Conservation (phyloP, 176 grass and related monocot species). For the Bonia amplexicaulis region DNA sequence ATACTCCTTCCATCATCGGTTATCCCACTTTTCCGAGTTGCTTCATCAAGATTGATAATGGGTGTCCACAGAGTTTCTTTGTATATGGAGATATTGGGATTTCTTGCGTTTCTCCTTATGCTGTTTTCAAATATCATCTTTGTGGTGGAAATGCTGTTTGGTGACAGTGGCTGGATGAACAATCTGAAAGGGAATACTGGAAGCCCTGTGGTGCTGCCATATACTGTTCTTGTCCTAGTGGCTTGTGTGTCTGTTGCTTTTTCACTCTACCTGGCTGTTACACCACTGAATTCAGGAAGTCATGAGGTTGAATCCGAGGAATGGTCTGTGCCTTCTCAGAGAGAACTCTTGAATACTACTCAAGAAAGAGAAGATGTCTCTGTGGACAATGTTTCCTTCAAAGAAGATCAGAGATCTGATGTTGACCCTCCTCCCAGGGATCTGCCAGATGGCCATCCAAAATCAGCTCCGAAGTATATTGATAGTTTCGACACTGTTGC, state of each 20-base stretch:
- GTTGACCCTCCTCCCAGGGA: constrained; percentile 32
- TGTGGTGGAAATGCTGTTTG: constrained; percentile 80
- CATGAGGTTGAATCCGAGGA: constrained; percentile 42
- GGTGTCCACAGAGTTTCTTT: constrained; percentile 67
- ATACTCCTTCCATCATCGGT: constrained; percentile 88
- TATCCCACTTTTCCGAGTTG: constrained; percentile 82
- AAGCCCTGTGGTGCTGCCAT: constrained; percentile 60
- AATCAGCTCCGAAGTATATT: constrained; percentile 42
- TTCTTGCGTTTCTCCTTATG: constrained; percentile 82
- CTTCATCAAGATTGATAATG: constrained; percentile 90
- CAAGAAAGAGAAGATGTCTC: constrained; percentile 42
- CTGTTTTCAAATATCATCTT: constrained; percentile 87
- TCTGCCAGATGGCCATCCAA: constrained; percentile 21
- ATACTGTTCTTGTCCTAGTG: constrained; percentile 51
- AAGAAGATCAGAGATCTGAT: constrained; percentile 56
- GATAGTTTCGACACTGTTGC: constrained; percentile 48
- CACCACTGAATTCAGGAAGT: constrained; percentile 86
- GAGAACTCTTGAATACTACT: constrained; percentile 18
- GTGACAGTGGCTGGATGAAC: constrained; percentile 83
- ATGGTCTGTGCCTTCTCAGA: constrained; percentile 31
- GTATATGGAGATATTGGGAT: constrained; percentile 73
- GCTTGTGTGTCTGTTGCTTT: constrained; percentile 60
- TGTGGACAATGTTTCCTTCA: constrained; percentile 37
- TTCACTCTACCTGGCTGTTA: constrained; percentile 78
- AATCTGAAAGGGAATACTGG: constrained; percentile 71